Conservation (phyloP, 139 green algal species). For the Coccomyxa sp. region DNA sequence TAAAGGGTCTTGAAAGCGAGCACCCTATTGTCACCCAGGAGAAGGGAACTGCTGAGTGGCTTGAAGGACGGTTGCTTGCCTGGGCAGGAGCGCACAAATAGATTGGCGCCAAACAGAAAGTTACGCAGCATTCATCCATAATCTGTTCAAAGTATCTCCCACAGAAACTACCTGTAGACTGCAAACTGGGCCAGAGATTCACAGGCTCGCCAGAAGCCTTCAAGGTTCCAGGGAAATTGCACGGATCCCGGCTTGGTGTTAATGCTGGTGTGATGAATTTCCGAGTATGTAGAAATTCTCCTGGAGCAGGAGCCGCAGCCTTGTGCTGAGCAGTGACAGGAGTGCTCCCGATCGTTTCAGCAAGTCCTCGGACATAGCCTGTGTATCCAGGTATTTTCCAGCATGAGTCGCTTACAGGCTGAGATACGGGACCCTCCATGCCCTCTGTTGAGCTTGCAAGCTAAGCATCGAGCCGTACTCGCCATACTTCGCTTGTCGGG, state of each 20-base stretch:
- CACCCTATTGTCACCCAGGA: slow-evolving; percentile 59
- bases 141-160: too few species aligned
- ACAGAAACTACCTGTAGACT: slow-evolving; percentile 12
- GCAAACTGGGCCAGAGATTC: slow-evolving; percentile 59
- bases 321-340: slow-evolving; percentile 62
- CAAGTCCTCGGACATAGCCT: slow-evolving; percentile 51
- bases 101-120: too few species aligned
- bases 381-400: slow-evolving; percentile 48
- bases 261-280: slow-evolving; percentile 7
- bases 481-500: too few species aligned
- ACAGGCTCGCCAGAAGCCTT: slow-evolving; percentile 23
- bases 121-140: too few species aligned
- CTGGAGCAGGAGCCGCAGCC: slow-evolving; percentile 43
- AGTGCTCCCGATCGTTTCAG: slow-evolving; percentile 69
- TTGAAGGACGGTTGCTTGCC: slow-evolving; percentile 44
- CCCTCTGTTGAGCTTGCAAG: too few species aligned
- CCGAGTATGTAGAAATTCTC: slow-evolving; percentile 62
- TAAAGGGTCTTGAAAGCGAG: slow-evolving; percentile 68
- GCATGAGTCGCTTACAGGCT: background rate
- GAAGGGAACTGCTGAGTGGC: slow-evolving; percentile 56
- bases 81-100: background rate
- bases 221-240: slow-evolving; percentile 52
- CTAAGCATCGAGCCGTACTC: too few species aligned
- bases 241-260: slow-evolving; percentile 39
- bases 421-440: too few species aligned